Evolutionary conservation across 345 rosid genomes (phyloP).

Genomic region (Limnanthes douglasii): DNA sequence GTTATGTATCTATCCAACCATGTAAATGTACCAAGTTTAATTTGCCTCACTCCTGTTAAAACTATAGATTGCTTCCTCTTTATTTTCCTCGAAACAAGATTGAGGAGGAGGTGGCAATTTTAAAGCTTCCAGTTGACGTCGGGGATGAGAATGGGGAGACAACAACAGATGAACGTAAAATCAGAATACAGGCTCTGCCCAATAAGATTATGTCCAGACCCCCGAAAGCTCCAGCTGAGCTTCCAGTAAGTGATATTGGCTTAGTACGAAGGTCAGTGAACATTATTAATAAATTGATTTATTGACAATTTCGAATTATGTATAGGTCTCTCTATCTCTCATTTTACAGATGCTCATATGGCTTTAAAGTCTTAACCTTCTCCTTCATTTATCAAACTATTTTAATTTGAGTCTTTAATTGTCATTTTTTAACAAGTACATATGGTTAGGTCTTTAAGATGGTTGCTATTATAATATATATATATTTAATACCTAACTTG

Average conservation of each 20-base stretch:
- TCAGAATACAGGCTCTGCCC: conserved; percentile 88
- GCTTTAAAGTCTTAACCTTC: too few relatives aligned
- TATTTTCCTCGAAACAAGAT: conserved; percentile 94
- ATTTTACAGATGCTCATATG: too few relatives aligned
- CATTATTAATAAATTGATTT: neutral
- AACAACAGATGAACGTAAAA: conserved; percentile 84
- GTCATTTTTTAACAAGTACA: neutral
- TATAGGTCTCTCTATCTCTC: too few relatives aligned
- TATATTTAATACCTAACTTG: too few relatives aligned
- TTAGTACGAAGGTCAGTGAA: conserved; percentile 69
- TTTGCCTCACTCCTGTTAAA: too few relatives aligned
- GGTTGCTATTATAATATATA: too few relatives aligned
- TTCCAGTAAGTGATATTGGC: conserved; percentile 61
- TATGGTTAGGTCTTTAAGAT: too few relatives aligned
- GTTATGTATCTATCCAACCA: too few relatives aligned
- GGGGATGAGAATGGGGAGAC: conserved; percentile 99
- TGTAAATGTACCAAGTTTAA: too few relatives aligned
- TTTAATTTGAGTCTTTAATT: neutral
- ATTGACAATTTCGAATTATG: neutral
- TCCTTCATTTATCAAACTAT: conserved; percentile 1
- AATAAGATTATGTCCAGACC: conserved; percentile 42
- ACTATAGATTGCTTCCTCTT: conserved; percentile 77
- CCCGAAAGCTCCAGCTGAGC: conserved; percentile 40
- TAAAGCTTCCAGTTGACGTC: conserved; percentile 93
- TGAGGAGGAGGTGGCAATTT: conserved; percentile 77